These are phyloP conservation scores for Rhododendron ferrugineum DNA, from an alignment of 148 eudicot genomes.

Conservation along the genomic window DNA sequence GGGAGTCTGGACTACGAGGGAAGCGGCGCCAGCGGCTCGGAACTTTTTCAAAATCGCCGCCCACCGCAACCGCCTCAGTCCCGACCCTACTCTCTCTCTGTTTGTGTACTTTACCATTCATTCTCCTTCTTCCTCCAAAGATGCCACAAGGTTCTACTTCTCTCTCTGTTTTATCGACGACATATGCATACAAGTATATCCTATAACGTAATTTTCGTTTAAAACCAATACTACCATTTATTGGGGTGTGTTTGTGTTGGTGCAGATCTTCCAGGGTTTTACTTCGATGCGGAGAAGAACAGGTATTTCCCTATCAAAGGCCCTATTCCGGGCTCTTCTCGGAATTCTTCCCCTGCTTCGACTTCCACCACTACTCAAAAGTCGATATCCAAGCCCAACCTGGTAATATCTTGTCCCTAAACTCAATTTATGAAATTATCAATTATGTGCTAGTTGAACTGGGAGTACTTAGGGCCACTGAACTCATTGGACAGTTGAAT, in stretches of 20 bases:
- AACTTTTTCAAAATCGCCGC: not conserved
- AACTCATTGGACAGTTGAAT: not conserved
- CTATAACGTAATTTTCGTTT: not conserved
- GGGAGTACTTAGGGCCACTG: not conserved
- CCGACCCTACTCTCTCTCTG: not conserved
- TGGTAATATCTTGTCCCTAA: constrained; percentile 2
- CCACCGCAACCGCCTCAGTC: not conserved
- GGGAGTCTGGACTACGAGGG: not conserved
- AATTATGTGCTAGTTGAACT: not conserved
- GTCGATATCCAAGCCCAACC: constrained; percentile 9
- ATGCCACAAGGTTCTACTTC: constrained; percentile 8
- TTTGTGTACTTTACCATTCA: not conserved
- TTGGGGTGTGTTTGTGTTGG: not conserved
- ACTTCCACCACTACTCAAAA: constrained; percentile 12
- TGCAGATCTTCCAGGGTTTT: constrained; percentile 73
- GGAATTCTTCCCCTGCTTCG: constrained; percentile 20
- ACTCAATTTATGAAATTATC: not conserved
- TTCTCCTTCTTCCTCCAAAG: not conserved
- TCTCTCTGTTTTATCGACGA: not conserved
- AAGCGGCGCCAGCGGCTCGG: not conserved
- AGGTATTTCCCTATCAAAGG: constrained; percentile 64
- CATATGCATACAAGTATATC: not conserved
- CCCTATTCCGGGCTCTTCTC: constrained; percentile 62
- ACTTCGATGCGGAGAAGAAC: constrained; percentile 63
- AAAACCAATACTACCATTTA: not conserved